Conservation (phyloP, 805 yeast species). For the Starmerella scarabaei region DNA sequence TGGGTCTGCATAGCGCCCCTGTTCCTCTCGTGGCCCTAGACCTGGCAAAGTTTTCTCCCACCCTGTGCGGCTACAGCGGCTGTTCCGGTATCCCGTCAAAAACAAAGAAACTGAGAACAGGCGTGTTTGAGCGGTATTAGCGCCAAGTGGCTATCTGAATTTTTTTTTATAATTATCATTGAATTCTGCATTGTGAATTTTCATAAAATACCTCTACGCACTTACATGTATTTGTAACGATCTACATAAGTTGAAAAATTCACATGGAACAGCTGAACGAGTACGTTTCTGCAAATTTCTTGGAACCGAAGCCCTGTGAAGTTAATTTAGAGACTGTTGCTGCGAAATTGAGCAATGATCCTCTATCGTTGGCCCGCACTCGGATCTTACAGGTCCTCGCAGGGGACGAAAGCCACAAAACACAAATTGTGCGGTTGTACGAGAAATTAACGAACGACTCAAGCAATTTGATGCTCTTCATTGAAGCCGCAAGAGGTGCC, state of each 20-base stretch:
- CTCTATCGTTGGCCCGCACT: constrained; percentile 27
- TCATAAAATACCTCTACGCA: too few relatives aligned
- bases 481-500: constrained; percentile 52
- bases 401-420: neutral
- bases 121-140: too few relatives aligned
- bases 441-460: constrained; percentile 18
- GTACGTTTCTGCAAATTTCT: neutral
- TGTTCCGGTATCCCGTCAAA: too few relatives aligned
- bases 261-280: neutral
- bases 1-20: too few relatives aligned
- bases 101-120: too few relatives aligned
- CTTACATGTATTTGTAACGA: too few relatives aligned
- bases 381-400: constrained; percentile 27
- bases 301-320: constrained; percentile 27
- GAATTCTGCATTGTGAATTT: too few relatives aligned
- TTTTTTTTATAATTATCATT: too few relatives aligned
- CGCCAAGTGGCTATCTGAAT: too few relatives aligned
- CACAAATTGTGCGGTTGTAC: constrained; percentile 2
- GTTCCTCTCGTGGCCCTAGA: too few relatives aligned
- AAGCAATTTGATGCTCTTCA: constrained; percentile 36
- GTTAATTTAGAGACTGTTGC: constrained; percentile 22
- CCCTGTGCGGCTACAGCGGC: too few relatives aligned
- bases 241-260: neutral
- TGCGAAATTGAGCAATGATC: constrained; percentile 11
- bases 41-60: too few relatives aligned